These are phyloP conservation scores for Lojkania enalia DNA, from an alignment of 2,329 filamentous ascomycete species.

Conservation along the genomic window DNA sequence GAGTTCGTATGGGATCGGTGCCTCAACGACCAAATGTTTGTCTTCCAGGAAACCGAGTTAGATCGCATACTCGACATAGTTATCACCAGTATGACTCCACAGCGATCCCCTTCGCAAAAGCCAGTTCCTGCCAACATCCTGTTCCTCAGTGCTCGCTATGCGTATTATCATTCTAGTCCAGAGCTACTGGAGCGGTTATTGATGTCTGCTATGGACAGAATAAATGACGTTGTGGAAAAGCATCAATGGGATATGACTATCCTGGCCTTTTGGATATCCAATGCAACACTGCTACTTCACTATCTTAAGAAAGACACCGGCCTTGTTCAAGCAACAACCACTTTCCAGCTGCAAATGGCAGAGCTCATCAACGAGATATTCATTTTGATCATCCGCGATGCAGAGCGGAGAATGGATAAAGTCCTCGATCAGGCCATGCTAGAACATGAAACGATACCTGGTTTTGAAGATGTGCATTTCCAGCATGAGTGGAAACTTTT, in stretches of 20 bases:
- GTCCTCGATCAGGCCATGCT: conserved; percentile 91
- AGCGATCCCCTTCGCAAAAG: conserved; percentile 94
- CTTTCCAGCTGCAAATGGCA: conserved; percentile 90
- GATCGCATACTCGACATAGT: conserved; percentile 91
- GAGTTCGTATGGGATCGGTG: conserved; percentile 97
- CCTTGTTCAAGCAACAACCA: conserved; percentile 75
- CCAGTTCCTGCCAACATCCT: conserved; percentile 97
- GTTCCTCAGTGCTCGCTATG: conserved; percentile 92
- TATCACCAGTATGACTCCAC: conserved; percentile 97
- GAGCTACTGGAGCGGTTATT: conserved; percentile 83
- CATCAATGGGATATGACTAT: conserved; percentile 99
- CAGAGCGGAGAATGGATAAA: conserved; percentile 94
- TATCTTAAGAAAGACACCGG: conserved; percentile 94
- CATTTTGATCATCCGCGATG: conserved; percentile 94
- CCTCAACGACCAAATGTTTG: conserved; percentile 98
- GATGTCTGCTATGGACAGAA: conserved; percentile 87
- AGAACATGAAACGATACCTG: conserved; percentile 96
- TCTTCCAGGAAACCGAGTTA: conserved; percentile 94
- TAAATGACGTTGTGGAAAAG: conserved; percentile 93
- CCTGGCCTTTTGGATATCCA: conserved; percentile 97
- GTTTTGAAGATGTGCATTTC: conserved; percentile 94
- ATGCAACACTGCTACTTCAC: conserved; percentile 90
- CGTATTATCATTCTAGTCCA: conserved; percentile 89
- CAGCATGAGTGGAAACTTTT: conserved; percentile 99
- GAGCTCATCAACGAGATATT: conserved; percentile 98